Evolutionary conservation across 176 grass and related monocot genomes (phyloP), one percentile per base, ranked within the genome.

Genomic region (Sorghum bicolor): DNA sequence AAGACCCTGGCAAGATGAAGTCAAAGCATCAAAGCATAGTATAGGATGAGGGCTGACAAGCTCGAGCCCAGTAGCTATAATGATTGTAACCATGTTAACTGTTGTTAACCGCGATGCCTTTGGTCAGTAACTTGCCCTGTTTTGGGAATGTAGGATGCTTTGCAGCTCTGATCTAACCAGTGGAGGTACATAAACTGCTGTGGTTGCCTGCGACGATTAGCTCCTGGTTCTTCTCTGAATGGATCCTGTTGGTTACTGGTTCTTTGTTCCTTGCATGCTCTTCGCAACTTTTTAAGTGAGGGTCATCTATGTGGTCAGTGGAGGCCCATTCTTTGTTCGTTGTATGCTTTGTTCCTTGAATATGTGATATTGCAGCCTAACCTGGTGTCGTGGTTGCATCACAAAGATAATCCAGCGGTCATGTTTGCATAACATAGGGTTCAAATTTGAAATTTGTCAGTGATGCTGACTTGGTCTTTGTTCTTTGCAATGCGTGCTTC

Each of bases 11-110:
- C 33, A 79, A 80, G 62, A 78, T 82, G 66, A 48, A 88, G 71
- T 29, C 36, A 39, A 66, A n/a, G 30, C 79, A 62, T 67, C 58
- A 65, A 79, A 74, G 60, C 66, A 22, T 67, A 67, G 34, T 34
- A 78, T 47, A 86, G 34, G 73, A 86, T 31, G 60, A 70, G 7
- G 55, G 28, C n/a, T 86, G 66, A 86, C 31, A 70, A 53, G 39
- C 48, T 82, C 33, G 28, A 74, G 82, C 64, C 57, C 36, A 58
- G 11, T 86, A 82, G 34, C 67, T 86, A 22, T 58, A 45, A 30
- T 86, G 66, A 36, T 60, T 86, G 34, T 73, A 72, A 61, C 65
- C 32, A n/a, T 77, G 72, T 82, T 82, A 82, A 77, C 77, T 77
- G 81, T 45, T 30, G n/a, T 28, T 2, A 20, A 30, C 30, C 37